phyloP scores from a whole-genome alignment of 2,329 filamentous ascomycete genomes.

The Arthrinium phaeospermum region DNA sequence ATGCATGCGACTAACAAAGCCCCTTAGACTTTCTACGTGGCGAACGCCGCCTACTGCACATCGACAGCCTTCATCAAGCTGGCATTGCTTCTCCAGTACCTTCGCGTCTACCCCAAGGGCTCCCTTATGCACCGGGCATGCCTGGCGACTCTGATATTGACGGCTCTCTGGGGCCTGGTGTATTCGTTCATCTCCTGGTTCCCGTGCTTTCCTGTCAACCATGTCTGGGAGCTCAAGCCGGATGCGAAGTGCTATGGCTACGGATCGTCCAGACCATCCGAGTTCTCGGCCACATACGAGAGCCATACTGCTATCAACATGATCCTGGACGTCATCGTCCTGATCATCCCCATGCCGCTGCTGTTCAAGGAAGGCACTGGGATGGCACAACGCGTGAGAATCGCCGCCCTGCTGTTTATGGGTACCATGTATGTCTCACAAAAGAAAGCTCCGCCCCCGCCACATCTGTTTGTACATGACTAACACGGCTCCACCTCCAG shows the following conservation, averaged over 20 bases:
- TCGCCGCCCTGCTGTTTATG: conserved; percentile 38
- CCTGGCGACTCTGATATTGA: conserved; percentile 33
- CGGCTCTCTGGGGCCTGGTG: conserved; percentile 37
- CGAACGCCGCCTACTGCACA: conserved; percentile 32
- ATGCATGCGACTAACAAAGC: not conserved
- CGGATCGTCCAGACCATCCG: conserved; percentile 32
- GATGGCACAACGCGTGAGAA: conserved; percentile 32
- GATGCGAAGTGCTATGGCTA: conserved; percentile 37
- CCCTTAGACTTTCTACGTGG: conserved; percentile 34
- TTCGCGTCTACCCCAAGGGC: conserved; percentile 33
- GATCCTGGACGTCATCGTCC: conserved; percentile 39
- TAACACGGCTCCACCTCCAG: conserved; percentile 20
- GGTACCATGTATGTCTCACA: conserved; percentile 35
- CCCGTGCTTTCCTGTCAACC: conserved; percentile 34
- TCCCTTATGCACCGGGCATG: conserved; percentile 29
- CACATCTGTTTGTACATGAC: not conserved
- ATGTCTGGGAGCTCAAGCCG: conserved; percentile 29
- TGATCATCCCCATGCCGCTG: conserved; percentile 40
- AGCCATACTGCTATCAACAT: conserved; percentile 42
- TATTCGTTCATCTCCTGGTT: conserved; percentile 41
- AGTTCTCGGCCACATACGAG: conserved; percentile 40
- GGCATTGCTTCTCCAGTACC: conserved; percentile 35
- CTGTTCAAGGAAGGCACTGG: conserved; percentile 35
- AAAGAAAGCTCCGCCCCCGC: not conserved
- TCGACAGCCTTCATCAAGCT: conserved; percentile 36